Base-by-base conservation (phyloP, 768 basidiomycete species). In the Gymnopilus junonius region DNA sequence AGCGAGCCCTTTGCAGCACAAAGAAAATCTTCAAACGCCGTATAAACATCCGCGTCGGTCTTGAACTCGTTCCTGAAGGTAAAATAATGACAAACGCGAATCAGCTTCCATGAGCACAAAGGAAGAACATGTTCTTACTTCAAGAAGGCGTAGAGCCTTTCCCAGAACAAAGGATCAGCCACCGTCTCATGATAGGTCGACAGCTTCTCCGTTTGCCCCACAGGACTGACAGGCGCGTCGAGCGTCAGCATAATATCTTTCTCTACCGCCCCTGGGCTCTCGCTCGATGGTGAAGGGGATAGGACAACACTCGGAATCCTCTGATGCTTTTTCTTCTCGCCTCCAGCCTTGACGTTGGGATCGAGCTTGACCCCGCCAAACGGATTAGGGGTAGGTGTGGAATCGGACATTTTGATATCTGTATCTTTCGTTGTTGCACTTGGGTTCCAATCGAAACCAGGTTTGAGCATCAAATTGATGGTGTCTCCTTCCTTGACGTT, bases 1-100 rank as follows among this genome's bases (percentile, higher is more conserved):
- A 99, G 82, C 27, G 83, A 84, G 7, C 87, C 89, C 73, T 96
- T 96, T 74, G 87, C 89, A 0, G 90, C 91, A 20, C 87, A 80
- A 67, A 99, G 83, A 77, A 94, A 97, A 59, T 90, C 87, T 76
- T 98, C 96, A 77, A 94, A 98, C 0, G 90, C 92, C 15, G 76
- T 74, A 31, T 87, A 80, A 1, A 87, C 87, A 67, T 96, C 95
- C 37, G 80, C 75, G 27, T 85, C 83, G 34, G 82, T 83, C 23
- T 79, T 68, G 66, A 93, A 93, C 71, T 94, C 86, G 8, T 78
- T 74, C 66, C 90, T 92, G 63, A 5, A 58, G 29, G n/a, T 17
- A 8, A n/a, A n/a, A 29, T 20, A 51, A 32, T 51, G 17, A 32
- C 27, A 51, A 15, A 8, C 1, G 34, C 14, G 2, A 48, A 29